Evolutionary conservation across 2,329 filamentous ascomycete species (phyloP).

Genomic region (Sporothrix pallida): DNA sequence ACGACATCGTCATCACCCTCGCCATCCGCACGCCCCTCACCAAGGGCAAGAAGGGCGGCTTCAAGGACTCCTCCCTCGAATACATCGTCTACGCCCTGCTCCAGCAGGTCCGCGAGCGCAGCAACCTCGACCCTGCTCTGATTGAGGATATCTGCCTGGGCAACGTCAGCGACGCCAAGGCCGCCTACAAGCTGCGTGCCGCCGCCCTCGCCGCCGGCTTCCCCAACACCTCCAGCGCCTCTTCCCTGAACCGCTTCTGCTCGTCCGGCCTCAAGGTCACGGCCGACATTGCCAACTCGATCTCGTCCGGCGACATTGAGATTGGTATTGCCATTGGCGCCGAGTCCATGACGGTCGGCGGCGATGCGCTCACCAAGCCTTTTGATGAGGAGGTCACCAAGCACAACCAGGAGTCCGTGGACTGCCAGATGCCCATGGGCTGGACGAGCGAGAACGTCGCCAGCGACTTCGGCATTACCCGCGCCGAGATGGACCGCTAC

Average conservation of each 20-base stretch:
- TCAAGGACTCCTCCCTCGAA: conserved; percentile 93
- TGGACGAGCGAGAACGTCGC: conserved; percentile 97
- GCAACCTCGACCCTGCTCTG: conserved; percentile 77
- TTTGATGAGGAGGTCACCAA: conserved; percentile 78
- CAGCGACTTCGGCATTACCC: conserved; percentile 82
- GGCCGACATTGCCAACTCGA: conserved; percentile 91
- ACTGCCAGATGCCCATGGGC: conserved; percentile 96
- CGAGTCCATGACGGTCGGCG: conserved; percentile 81
- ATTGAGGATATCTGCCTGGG: conserved; percentile 92
- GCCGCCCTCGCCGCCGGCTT: conserved; percentile 90
- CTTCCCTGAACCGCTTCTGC: conserved; percentile 93
- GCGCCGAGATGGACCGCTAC: conserved; percentile 82
- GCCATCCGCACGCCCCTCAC: conserved; percentile 86
- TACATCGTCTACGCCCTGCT: conserved; percentile 83
- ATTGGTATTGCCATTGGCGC: conserved; percentile 86
- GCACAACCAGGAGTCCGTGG: conserved; percentile 74
- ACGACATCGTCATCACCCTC: conserved; percentile 95
- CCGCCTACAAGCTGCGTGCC: conserved; percentile 88
- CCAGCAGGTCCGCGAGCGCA: conserved; percentile 73
- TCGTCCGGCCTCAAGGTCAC: conserved; percentile 94
- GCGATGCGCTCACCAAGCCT: conserved; percentile 71
- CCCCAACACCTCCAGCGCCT: conserved; percentile 84
- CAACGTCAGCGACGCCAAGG: conserved; percentile 86
- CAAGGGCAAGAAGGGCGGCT: conserved; percentile 88
- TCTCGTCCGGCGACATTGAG: conserved; percentile 79